Conservation (phyloP, 1,284 basidiomycete genomes). For the Rhizoctonia solani region DNA sequence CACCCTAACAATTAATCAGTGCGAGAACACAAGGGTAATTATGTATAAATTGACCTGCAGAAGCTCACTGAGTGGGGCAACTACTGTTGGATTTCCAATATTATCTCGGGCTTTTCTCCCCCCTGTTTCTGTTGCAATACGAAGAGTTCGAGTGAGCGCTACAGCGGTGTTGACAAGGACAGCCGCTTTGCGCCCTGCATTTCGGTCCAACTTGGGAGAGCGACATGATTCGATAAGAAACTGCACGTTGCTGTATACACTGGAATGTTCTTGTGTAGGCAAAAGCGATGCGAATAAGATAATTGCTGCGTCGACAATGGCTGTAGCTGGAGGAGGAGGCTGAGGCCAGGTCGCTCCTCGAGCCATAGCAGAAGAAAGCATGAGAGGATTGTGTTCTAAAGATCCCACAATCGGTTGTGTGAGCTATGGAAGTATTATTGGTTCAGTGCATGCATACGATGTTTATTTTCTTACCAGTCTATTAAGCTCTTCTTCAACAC, state of each 20-base stretch:
- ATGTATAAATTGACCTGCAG: constrained; percentile 64
- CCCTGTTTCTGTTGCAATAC: constrained; percentile 54
- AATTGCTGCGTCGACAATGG: constrained; percentile 88
- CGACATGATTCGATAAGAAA: constrained; percentile 71
- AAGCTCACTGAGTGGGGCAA: constrained; percentile 69
- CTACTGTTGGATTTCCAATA: constrained; percentile 71
- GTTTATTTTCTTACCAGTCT: constrained; percentile 58
- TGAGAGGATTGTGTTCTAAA: constrained; percentile 84
- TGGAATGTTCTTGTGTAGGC: constrained; percentile 73
- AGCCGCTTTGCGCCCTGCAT: constrained; percentile 86
- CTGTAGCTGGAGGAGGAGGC: constrained; percentile 77
- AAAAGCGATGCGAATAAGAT: constrained; percentile 83
- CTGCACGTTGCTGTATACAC: constrained; percentile 68
- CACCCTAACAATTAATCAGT: constrained; percentile 56
- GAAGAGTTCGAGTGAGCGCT: constrained; percentile 78
- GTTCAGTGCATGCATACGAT: neutral
- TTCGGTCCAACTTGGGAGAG: constrained; percentile 84
- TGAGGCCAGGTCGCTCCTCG: constrained; percentile 54
- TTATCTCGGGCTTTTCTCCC: constrained; percentile 66
- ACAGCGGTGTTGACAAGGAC: constrained; percentile 81
- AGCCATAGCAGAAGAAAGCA: constrained; percentile 61
- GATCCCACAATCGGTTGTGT: constrained; percentile 81
- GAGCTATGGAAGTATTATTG: constrained; percentile 52
- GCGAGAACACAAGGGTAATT: neutral
- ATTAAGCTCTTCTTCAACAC: constrained; percentile 75